Conservation (phyloP, 1,284 basidiomycete species). For the Sporisorium exsertum region DNA sequence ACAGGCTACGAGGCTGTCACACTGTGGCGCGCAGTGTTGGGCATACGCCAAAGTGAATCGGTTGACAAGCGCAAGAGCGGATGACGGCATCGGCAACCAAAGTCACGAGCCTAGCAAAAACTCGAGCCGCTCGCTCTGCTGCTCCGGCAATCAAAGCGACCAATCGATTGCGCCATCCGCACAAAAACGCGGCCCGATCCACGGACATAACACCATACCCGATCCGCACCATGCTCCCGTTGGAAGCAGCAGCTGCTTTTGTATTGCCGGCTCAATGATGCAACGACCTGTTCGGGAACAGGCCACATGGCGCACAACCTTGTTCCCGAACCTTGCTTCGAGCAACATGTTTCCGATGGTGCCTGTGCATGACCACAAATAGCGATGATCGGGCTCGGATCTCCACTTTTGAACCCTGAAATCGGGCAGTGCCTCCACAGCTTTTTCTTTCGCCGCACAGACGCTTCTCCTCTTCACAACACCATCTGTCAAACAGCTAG, state of each 20-base stretch:
- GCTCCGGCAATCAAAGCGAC: no score
- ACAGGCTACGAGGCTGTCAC: background rate
- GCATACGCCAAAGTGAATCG: no score
- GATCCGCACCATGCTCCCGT: background rate
- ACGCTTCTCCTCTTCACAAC: conserved; percentile 1
- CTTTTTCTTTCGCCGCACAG: conserved; percentile 6
- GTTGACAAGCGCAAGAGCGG: background rate
- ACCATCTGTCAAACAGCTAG: background rate
- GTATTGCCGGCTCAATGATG: background rate
- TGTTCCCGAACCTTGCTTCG: background rate
- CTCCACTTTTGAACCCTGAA: conserved; percentile 3
- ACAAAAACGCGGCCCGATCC: background rate
- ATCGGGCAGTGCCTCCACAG: conserved; percentile 13
- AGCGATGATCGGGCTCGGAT: background rate
- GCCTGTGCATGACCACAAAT: no score
- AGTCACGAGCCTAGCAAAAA: conserved; percentile 19
- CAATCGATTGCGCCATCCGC: conserved; percentile 5
- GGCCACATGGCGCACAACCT: background rate
- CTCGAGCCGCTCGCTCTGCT: background rate
- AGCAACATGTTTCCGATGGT: no score
- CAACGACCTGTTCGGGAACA: no score
- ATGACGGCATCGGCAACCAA: conserved; percentile 45
- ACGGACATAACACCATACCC: background rate
- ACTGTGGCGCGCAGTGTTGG: no score
- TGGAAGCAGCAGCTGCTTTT: background rate